Base-by-base conservation (phyloP, 805 yeast genomes). In the Candida saitoana region DNA sequence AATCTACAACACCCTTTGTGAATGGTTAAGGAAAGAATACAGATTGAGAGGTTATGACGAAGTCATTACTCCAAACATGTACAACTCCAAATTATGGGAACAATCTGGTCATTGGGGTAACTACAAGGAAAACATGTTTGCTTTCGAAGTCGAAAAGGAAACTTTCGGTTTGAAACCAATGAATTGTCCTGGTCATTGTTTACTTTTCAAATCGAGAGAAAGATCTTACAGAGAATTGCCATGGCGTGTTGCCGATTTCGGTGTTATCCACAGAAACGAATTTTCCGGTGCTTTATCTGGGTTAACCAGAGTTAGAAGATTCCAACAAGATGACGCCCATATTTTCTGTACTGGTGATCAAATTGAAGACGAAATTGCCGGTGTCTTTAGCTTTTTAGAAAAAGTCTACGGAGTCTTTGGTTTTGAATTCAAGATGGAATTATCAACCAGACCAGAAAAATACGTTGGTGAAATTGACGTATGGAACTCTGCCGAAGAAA, bases 301-400 rank as follows among this genome's bases (percentile, higher is more conserved):
- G 27, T 80, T 91, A 65, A 93, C 99, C 43, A 85, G 99, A 72
- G 98, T 93, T 36, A 86, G 99, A 73, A 82, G 98, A 69, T 91
- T 91, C 86, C 99, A 91, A 69, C 99, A 91, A 73, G 99, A 91
- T 67, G 99, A 91, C 70, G 97, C 96, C 37, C 99, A 91, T 66
- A 91, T 91, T 53, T 91, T 91, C 84, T 93, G 98, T 76, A 82
- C 88, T 42, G 82, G 78, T 53, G 95, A 84, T 49, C 98, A 91
- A 74, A 88, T 91, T 54, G 95, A 82, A 61, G 64, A 69, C 41
- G 98, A 91, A 72, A 88, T 91, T 51, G 77, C 79, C 40, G 83
- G 82, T 46, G 82, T 87, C 43, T 86, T 91, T 59, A 95, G 88
- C 59, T 90, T 91, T 74, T 74, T 91, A 67, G 73, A 86, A 58